These are phyloP conservation scores for Phalaenopsis equestris DNA, from an alignment of 106 monocot genomes.

Conservation along the genomic window DNA sequence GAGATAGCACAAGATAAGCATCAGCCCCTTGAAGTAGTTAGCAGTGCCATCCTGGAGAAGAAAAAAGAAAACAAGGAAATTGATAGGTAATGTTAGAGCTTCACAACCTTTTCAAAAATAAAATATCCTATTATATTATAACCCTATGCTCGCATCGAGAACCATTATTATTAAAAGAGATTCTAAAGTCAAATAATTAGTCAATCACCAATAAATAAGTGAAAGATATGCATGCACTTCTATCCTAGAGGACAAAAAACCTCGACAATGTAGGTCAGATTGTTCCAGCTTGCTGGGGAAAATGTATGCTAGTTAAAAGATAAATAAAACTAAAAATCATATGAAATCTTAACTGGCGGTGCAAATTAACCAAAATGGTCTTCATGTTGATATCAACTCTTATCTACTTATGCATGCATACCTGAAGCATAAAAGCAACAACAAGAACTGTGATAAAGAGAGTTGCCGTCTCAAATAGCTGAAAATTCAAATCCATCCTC, in stretches of 20 bases:
- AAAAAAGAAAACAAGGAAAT: too few species aligned
- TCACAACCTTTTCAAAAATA: too few species aligned
- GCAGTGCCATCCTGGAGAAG: constrained; percentile 47
- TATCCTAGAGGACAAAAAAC: too few species aligned
- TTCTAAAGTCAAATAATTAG: too few species aligned
- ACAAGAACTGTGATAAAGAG: constrained; percentile 90
- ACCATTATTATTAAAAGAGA: too few species aligned
- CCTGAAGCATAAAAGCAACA: constrained; percentile 92
- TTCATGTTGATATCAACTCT: not conserved
- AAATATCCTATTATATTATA: too few species aligned
- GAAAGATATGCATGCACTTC: too few species aligned
- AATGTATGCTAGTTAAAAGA: not conserved
- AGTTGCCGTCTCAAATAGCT: constrained; percentile 83
- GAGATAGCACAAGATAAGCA: constrained; percentile 55
- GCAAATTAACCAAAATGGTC: not conserved
- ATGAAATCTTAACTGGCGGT: not conserved
- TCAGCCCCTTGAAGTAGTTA: constrained; percentile 58
- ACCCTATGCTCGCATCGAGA: too few species aligned
- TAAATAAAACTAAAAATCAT: not conserved
- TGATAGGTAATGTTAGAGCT: too few species aligned
- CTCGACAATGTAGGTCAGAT: too few species aligned
- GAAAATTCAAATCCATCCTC: constrained; percentile 88
- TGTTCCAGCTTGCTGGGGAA: too few species aligned
- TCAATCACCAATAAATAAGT: too few species aligned
- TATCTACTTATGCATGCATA: constrained; percentile 15